Base-by-base conservation (phyloP, 352 stramenopile genomes). In the Phytophthora macrochlamydospora region DNA sequence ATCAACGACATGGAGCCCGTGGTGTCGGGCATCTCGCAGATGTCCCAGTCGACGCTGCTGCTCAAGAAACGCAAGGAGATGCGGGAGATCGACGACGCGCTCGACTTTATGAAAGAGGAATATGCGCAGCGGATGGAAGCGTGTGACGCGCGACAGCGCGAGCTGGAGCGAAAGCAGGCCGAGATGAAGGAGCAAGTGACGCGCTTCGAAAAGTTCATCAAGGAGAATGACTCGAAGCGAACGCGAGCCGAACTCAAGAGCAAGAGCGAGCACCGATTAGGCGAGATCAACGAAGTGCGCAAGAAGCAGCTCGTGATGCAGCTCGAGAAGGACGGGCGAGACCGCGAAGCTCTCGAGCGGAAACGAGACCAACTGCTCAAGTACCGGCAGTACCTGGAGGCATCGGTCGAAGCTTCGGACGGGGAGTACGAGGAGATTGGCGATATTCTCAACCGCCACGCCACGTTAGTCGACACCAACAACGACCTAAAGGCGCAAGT, bases 21-120 rank as follows among this genome's bases (percentile, higher is more conserved):
- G 46, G 86, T 94, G 28, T 94, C 86, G 45, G 86, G 86, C 8
- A 86, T 92, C 69, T 93, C 84, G 31, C 84, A 96, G 73, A 96
- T 95, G 74, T 90, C 85, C 44, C 93, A 98, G 68, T 95, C 88
- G 14, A 97, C 91, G 32, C 59, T 97, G 55, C 70, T 97, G 37
- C 78, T 98, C 28, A 97, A 97, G 59, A 97, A 97, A 67, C 91
- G 92, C 52, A 97, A 97, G 65, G 91, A 98, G 66, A 95, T 97
- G 86, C 83, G 89, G 33, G 91, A 98, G 69, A 93, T 97, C 52
- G 89, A 97, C 69, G 92, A 97, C 49, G 86, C 89, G 7, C 63
- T 98, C 13, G 91, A 97, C 53, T 95, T 97, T 62, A 97, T 97
- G 90, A 97, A 98, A 65, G 90, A 97, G 51, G 90, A 97, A 51